phyloP scores from a whole-genome alignment of 1,284 basidiomycete genomes.

The Boletus subluridellus region DNA sequence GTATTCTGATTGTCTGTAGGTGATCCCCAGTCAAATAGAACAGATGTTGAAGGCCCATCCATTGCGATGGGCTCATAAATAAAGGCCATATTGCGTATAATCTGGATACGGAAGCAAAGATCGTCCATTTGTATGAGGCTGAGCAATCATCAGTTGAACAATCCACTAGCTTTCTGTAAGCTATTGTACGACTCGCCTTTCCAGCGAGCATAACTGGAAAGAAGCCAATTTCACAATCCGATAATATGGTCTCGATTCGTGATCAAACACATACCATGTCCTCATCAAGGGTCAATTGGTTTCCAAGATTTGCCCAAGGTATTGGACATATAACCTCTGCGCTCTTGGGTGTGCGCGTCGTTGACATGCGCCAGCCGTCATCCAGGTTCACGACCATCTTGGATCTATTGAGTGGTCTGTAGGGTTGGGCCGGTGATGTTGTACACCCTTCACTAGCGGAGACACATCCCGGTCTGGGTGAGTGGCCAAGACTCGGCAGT shows the following conservation, averaged over 20 bases:
- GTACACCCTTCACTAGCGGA: conserved; percentile 3
- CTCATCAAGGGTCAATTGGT: conserved; percentile 22
- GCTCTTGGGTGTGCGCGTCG: conserved; percentile 25
- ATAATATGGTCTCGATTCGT: background rate
- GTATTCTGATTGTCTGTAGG: no score
- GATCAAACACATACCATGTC: conserved; percentile 24
- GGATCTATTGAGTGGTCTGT: conserved; percentile 2
- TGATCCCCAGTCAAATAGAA: conserved; percentile 53
- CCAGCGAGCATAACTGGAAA: conserved; percentile 31
- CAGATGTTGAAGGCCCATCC: conserved; percentile 42
- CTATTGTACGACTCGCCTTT: conserved; percentile 21
- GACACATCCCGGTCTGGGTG: conserved; percentile 8
- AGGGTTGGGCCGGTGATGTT: conserved; percentile 11
- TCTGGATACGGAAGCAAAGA: conserved; percentile 39
- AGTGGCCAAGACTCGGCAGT: conserved; percentile 4
- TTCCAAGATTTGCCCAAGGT: conserved; percentile 22
- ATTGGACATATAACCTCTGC: conserved; percentile 33
- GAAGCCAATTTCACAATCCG: background rate
- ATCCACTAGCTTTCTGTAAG: background rate
- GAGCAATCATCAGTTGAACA: background rate
- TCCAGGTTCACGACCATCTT: conserved; percentile 8
- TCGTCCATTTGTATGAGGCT: conserved; percentile 37
- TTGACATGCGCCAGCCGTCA: conserved; percentile 30
- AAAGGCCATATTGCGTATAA: conserved; percentile 42
- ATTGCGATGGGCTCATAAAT: conserved; percentile 52